Evolutionary conservation across 1,284 basidiomycete genomes (phyloP).

Genomic region (Microbotryomycetes sp.): DNA sequence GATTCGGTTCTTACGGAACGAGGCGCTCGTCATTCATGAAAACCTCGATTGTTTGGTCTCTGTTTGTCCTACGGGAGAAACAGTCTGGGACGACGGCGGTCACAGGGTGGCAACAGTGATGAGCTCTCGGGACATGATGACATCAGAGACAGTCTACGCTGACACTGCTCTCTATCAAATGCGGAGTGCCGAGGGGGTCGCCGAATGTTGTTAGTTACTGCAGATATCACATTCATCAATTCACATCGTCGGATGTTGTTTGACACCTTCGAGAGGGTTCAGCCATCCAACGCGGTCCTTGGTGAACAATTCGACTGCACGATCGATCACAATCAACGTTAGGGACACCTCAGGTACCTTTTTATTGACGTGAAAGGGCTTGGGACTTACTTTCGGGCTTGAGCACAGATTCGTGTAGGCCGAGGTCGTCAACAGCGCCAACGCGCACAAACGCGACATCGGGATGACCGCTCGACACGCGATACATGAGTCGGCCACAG

Average conservation of each 20-base stretch:
- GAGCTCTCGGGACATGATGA: no score
- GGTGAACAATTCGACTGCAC: slow-evolving; percentile 22
- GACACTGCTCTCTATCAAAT: no score
- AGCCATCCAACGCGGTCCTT: slow-evolving; percentile 32
- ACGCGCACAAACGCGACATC: slow-evolving; percentile 23
- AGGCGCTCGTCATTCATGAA: no score
- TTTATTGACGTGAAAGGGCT: neutral
- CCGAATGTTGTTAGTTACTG: no score
- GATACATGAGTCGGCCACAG: slow-evolving; percentile 35
- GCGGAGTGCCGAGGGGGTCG: no score
- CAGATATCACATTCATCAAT: no score
- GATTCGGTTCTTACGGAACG: no score
- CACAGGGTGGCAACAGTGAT: no score
- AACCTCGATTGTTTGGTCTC: no score
- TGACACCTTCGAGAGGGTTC: slow-evolving; percentile 6
- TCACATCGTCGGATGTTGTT: slow-evolving; percentile 5
- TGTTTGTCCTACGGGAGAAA: no score
- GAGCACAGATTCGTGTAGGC: slow-evolving; percentile 28
- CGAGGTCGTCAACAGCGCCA: slow-evolving; percentile 34
- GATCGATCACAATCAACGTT: neutral
- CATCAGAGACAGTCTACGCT: no score
- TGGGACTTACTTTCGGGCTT: slow-evolving; percentile 23
- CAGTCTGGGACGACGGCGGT: no score
- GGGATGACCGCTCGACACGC: slow-evolving; percentile 17
- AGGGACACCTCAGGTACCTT: neutral